phyloP scores from a whole-genome alignment of 768 basidiomycete species.

The Mycena rebaudengoi region DNA sequence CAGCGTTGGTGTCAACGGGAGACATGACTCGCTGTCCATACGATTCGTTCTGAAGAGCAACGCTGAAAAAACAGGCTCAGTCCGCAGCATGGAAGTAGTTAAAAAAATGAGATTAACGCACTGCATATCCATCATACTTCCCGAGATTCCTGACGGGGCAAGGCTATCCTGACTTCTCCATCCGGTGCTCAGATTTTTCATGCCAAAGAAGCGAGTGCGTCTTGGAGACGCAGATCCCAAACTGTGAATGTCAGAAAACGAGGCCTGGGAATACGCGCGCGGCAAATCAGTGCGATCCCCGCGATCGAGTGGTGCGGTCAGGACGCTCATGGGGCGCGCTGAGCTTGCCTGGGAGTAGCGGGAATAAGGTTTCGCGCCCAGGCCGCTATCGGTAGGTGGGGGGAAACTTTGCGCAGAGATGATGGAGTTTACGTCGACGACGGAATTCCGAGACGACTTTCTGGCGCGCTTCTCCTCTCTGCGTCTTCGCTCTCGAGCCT shows the following conservation, averaged over 20 bases:
- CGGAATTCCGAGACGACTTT: conserved; percentile 78
- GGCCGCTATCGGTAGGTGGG: conserved; percentile 64
- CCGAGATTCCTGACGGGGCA: conserved; percentile 81
- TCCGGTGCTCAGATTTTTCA: conserved; percentile 73
- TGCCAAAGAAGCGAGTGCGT: conserved; percentile 80
- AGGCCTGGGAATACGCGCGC: conserved; percentile 77
- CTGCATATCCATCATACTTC: conserved; percentile 96
- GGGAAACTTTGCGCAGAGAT: conserved; percentile 71
- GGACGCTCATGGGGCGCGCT: conserved; percentile 66
- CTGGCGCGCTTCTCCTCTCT: conserved; percentile 77
- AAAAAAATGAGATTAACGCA: conserved; percentile 52
- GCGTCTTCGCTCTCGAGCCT: conserved; percentile 73
- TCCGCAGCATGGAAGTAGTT: too few species aligned
- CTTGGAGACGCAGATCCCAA: conserved; percentile 72
- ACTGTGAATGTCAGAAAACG: conserved; percentile 84
- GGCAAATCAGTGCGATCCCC: conserved; percentile 65
- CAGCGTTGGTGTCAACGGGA: conserved; percentile 46
- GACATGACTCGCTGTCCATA: conserved; percentile 40
- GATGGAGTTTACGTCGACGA: conserved; percentile 75
- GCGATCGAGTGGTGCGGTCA: conserved; percentile 67
- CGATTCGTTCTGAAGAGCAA: conserved; percentile 79
- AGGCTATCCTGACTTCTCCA: conserved; percentile 86
- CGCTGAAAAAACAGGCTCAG: conserved; percentile 50
- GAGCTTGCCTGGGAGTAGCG: conserved; percentile 64
- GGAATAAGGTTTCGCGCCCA: conserved; percentile 65